A percentile compares a stretch with the other conserved stretches of the same genome.
Conservation (phyloP, 441 rosid species). For the Syzygium malaccense region DNA sequence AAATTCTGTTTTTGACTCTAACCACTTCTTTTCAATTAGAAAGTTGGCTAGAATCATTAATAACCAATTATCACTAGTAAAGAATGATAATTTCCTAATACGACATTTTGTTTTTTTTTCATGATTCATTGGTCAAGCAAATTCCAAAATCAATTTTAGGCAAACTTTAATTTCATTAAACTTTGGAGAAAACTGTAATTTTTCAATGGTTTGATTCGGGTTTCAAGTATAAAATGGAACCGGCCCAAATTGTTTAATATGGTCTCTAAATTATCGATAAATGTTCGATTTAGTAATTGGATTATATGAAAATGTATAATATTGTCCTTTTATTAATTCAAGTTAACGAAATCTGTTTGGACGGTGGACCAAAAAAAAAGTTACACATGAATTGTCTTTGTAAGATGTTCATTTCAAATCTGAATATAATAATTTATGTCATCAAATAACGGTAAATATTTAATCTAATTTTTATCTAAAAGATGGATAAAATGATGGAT, state of each 20-base stretch:
- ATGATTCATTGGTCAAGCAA: not conserved
- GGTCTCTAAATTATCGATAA: not conserved
- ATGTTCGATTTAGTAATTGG: rapidly evolving
- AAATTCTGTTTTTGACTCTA: not conserved
- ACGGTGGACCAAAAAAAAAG: rapidly evolving
- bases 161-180: not conserved
- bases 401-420: not conserved
- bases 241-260: not conserved
- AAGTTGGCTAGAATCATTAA: not conserved
- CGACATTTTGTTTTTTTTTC: not conserved
- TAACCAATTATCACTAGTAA: not conserved
- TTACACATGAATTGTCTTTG: rapidly evolving
- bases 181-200: not conserved
- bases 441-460: not conserved
- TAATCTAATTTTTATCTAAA: not conserved
- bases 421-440: not conserved
- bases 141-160: not conserved
- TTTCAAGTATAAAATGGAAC: not conserved
- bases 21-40: not conserved
- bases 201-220: not conserved
- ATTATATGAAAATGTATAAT: not conserved
- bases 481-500: not conserved
- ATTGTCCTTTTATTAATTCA: not conserved
- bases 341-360: not conserved
- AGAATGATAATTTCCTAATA: not conserved